These are phyloP conservation scores for Exophiala xenobiotica DNA, from an alignment of 2,329 filamentous ascomycete genomes.

Conservation along the genomic window DNA sequence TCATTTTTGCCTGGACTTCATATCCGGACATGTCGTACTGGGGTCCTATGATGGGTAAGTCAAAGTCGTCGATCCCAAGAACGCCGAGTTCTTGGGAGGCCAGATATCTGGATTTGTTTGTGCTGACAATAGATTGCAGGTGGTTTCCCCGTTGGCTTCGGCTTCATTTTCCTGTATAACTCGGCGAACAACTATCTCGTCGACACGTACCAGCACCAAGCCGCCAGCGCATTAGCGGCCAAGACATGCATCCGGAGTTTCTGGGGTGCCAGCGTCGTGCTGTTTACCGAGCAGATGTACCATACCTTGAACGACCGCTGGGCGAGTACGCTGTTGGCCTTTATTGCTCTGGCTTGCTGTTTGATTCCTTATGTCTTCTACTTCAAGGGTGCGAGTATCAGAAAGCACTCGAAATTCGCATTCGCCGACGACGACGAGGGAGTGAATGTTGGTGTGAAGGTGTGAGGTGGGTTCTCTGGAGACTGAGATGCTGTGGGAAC, in stretches of 20 bases:
- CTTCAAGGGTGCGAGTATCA: conserved; percentile 69
- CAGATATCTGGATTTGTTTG: too few relatives aligned
- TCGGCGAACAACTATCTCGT: conserved; percentile 73
- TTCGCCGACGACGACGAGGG: conserved; percentile 57
- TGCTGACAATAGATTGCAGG: too few relatives aligned
- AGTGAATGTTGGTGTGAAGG: conserved; percentile 10
- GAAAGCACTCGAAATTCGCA: conserved; percentile 68
- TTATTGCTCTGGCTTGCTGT: conserved; percentile 74
- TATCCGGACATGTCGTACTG: conserved; percentile 61
- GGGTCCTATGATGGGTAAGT: conserved; percentile 69
- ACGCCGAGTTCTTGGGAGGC: too few relatives aligned
- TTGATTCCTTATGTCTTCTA: conserved; percentile 82
- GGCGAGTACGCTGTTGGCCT: conserved; percentile 71
- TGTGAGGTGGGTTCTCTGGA: too few relatives aligned
- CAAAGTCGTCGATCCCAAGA: too few relatives aligned
- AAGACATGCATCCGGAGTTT: conserved; percentile 86
- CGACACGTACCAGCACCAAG: conserved; percentile 81
- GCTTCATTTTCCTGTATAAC: conserved; percentile 83
- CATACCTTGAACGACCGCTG: conserved; percentile 69
- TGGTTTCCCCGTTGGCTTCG: conserved; percentile 71
- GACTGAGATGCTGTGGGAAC: too few relatives aligned
- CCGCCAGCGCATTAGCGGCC: conserved; percentile 80
- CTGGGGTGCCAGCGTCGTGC: conserved; percentile 74
- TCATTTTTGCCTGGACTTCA: conserved; percentile 69
- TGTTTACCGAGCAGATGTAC: conserved; percentile 85